A percentile compares a stretch with the other conserved stretches of the same genome.
Evolutionary conservation across 2,329 filamentous ascomycete genomes (phyloP).

Genomic region (Aspergillus sergii): DNA sequence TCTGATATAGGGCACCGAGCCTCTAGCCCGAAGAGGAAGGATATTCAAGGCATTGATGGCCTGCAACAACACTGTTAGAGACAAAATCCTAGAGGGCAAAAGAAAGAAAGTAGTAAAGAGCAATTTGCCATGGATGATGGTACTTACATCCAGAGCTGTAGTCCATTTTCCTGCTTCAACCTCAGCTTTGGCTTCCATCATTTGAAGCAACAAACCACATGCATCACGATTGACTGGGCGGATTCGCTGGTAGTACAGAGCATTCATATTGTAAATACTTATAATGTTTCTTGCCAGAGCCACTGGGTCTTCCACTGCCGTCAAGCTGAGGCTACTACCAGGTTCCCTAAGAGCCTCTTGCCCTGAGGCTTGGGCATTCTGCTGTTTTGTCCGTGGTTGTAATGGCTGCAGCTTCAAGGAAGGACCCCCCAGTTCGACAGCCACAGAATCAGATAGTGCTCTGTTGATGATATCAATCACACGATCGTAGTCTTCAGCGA

Average conservation of each 20-base stretch:
- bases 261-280: constrained; percentile 62
- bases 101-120: background rate
- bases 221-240: constrained; percentile 60
- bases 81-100: background rate
- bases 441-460: constrained; percentile 84
- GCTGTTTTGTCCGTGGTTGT: constrained; percentile 63
- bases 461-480: constrained; percentile 91
- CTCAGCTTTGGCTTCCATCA: constrained; percentile 62
- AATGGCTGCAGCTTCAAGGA: constrained; percentile 77
- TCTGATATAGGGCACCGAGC: constrained; percentile 78
- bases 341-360: constrained; percentile 48
- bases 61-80: constrained; percentile 45
- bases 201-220: constrained; percentile 60
- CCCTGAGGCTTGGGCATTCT: constrained; percentile 34
- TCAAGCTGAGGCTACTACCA: constrained; percentile 60
- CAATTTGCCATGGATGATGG: background rate
- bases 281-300: constrained; percentile 65
- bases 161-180: constrained; percentile 63
- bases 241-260: constrained; percentile 63
- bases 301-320: constrained; percentile 68
- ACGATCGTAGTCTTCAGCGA: constrained; percentile 92
- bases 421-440: constrained; percentile 81
- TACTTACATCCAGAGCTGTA: constrained; percentile 64
- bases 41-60: constrained; percentile 75
- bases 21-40: constrained; percentile 73